These are phyloP conservation scores for Cercospora sp. DNA, from an alignment of 2,329 filamentous ascomycete genomes.

Conservation along the genomic window DNA sequence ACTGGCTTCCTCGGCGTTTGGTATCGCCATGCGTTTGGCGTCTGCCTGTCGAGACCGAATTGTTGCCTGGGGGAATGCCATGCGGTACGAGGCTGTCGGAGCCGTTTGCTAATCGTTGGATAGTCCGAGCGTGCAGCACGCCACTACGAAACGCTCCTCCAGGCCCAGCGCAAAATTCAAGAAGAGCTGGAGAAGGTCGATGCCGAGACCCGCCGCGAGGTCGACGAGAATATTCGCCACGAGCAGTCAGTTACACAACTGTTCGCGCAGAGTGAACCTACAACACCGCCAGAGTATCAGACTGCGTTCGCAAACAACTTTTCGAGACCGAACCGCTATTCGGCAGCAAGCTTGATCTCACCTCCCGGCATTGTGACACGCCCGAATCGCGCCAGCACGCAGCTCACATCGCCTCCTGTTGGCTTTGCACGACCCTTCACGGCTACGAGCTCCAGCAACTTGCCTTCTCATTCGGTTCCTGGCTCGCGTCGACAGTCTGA, in stretches of 20 bases:
- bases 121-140: constrained; percentile 92
- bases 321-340: constrained; percentile 83
- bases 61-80: background rate
- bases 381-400: constrained; percentile 72
- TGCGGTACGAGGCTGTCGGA: background rate
- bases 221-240: constrained; percentile 81
- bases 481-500: constrained; percentile 84
- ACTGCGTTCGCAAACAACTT: constrained; percentile 71
- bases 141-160: constrained; percentile 86
- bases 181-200: constrained; percentile 89
- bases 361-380: constrained; percentile 65
- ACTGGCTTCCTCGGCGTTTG: background rate
- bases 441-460: constrained; percentile 60
- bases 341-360: constrained; percentile 81
- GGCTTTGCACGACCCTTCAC: constrained; percentile 56
- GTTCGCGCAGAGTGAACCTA: constrained; percentile 81
- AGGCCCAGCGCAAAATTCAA: constrained; percentile 86
- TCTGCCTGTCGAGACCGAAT: background rate
- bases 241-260: constrained; percentile 69
- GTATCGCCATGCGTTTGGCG: background rate
- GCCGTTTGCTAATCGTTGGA: constrained; percentile 24
- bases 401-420: constrained; percentile 74
- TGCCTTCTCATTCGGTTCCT: constrained; percentile 83
- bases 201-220: constrained; percentile 77
- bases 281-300: constrained; percentile 90